A percentile compares a stretch with the other conserved stretches of the same genome.
Evolutionary conservation across 1,284 basidiomycete genomes (phyloP).

Genomic region (Melampsora occidentalis): DNA sequence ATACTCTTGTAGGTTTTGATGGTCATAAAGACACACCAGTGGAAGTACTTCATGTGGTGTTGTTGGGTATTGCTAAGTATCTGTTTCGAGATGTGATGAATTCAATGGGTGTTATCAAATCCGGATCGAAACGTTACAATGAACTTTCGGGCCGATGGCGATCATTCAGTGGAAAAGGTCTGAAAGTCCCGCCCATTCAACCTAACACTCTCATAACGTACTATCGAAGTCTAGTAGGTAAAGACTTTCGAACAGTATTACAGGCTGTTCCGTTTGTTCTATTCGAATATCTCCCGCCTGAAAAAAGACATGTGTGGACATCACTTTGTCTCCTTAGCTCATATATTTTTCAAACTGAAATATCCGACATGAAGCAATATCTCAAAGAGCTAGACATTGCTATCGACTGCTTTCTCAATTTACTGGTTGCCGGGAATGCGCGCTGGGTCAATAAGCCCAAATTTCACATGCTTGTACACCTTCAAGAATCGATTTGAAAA

Average conservation of each 20-base stretch:
- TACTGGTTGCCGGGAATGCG: not conserved
- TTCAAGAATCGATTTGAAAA: conserved; percentile 46
- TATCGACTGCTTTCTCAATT: not conserved
- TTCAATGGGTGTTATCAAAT: no score
- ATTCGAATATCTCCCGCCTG: conserved; percentile 49
- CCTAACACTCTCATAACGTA: conserved; percentile 53
- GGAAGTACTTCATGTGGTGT: no score
- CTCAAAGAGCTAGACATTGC: conserved; percentile 35
- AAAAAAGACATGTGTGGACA: conserved; percentile 51
- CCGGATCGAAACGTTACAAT: no score
- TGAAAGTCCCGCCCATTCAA: conserved; percentile 48
- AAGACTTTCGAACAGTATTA: conserved; percentile 51
- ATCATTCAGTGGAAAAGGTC: conserved; percentile 45
- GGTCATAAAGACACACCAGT: no score
- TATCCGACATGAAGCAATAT: conserved; percentile 51
- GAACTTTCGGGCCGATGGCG: not conserved
- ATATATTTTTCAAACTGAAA: conserved; percentile 50
- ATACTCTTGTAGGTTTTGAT: no score
- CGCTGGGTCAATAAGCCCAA: conserved; percentile 57
- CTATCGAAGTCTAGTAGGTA: conserved; percentile 53
- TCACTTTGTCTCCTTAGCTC: conserved; percentile 50
- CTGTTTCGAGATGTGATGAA: no score
- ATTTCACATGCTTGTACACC: conserved; percentile 50
- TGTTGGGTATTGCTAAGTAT: no score
- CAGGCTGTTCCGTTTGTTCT: conserved; percentile 51